These are phyloP conservation scores for Globisporangium mamillatum DNA, from an alignment of 352 stramenopile genomes.

Conservation along the genomic window DNA sequence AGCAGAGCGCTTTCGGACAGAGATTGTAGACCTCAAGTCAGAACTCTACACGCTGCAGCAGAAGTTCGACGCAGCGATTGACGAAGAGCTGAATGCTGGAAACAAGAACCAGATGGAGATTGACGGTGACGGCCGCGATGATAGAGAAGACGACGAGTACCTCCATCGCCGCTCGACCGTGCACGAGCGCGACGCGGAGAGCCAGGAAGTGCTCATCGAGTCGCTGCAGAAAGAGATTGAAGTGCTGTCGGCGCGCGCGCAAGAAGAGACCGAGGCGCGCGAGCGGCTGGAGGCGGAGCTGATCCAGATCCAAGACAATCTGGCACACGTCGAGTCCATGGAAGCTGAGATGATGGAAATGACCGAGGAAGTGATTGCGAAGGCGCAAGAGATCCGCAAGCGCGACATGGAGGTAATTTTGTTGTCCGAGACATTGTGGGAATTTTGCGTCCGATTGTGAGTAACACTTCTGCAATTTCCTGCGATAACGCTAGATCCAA, in stretches of 20 bases:
- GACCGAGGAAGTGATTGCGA: slow-evolving; percentile 74
- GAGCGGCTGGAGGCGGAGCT: slow-evolving; percentile 53
- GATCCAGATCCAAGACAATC: slow-evolving; percentile 50
- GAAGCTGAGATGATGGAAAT: slow-evolving; percentile 75
- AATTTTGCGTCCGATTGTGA: slow-evolving; percentile 1
- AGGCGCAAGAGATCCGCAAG: slow-evolving; percentile 64
- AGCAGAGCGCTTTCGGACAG: slow-evolving; percentile 69
- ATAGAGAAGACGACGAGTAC: slow-evolving; percentile 25
- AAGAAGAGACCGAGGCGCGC: slow-evolving; percentile 67
- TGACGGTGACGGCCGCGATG: slow-evolving; percentile 18
- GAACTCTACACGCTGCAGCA: slow-evolving; percentile 76
- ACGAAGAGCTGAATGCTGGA: slow-evolving; percentile 14
- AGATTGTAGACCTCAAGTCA: slow-evolving; percentile 87
- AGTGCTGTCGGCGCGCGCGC: slow-evolving; percentile 47
- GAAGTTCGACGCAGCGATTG: slow-evolving; percentile 34
- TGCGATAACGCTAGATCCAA: slow-evolving; percentile 33
- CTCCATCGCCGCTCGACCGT: slow-evolving; percentile 44
- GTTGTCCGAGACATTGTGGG: slow-evolving; percentile 1
- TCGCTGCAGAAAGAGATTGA: slow-evolving; percentile 67
- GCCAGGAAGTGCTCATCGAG: slow-evolving; percentile 66
- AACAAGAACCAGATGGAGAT: slow-evolving; percentile 17
- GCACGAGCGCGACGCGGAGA: slow-evolving; percentile 58
- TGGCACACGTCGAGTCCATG: slow-evolving; percentile 70
- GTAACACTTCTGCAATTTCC: slow-evolving; percentile 1
- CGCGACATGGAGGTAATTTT: slow-evolving; percentile 46